Conservation (phyloP, 176 grass and related monocot species). For the Echinochloa phyllopogon region DNA sequence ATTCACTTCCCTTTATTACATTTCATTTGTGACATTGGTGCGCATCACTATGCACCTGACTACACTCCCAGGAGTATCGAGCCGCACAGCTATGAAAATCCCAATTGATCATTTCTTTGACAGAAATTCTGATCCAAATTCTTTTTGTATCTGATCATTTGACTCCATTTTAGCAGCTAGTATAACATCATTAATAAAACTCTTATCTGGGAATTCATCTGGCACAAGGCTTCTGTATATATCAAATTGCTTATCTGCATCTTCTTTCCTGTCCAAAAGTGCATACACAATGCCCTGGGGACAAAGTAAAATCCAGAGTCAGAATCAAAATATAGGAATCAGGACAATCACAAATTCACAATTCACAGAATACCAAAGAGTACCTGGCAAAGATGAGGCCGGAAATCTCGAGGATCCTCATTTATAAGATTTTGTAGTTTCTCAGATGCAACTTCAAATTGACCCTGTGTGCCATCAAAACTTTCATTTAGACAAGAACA, state of each 20-base stretch:
- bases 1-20: not conserved
- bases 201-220: slow-evolving; percentile 85
- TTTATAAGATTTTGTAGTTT: slow-evolving; percentile 77
- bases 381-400: slow-evolving; percentile 90
- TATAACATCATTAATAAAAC: slow-evolving; percentile 85
- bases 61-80: slow-evolving; percentile 24
- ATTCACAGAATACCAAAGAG: slow-evolving; percentile 10
- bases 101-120: slow-evolving; percentile 49
- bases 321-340: slow-evolving; percentile 16
- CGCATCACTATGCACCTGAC: slow-evolving; percentile 7
- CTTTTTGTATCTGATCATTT: slow-evolving; percentile 51
- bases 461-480: slow-evolving; percentile 48
- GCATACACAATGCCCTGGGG: slow-evolving; percentile 81
- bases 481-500: slow-evolving; percentile 17
- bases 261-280: slow-evolving; percentile 75
- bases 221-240: slow-evolving; percentile 79
- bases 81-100: slow-evolving; percentile 14
- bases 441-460: slow-evolving; percentile 68
- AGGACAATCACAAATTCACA: not conserved
- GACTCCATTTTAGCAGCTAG: slow-evolving; percentile 64
- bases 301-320: slow-evolving; percentile 4
- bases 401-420: slow-evolving; percentile 82
- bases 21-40: slow-evolving; percentile 2
- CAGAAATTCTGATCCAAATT: slow-evolving; percentile 55
- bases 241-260: slow-evolving; percentile 73